Base-by-base conservation (phyloP, 345 rosid species). In the Hibiscus syriacus region DNA sequence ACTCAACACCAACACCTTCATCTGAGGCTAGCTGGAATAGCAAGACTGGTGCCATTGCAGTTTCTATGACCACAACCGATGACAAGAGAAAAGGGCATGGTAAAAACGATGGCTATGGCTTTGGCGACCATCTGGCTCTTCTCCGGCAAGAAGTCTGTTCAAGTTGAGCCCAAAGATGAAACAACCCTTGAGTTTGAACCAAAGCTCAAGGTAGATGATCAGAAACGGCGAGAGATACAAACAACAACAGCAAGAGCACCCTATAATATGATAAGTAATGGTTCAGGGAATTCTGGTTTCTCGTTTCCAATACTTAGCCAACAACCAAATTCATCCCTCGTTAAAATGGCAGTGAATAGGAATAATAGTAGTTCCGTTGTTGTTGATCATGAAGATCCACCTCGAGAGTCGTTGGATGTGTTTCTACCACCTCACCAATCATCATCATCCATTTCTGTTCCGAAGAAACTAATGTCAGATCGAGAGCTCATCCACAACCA, bases 21-120 rank as follows among this genome's bases (percentile, higher is more conserved):
- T 92, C 92, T 1, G 96, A 92, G 76, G 97, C 90, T 11, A 92
- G 97, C 61, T 92, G 95, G 96, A 92, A 92, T 65, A 90, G 96
- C 76, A 90, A 86, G 82, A 84, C 83, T 17, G 98, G 90, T 4
- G 83, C 83, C 48, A 22, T 76, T 13, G 70, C 77, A 2, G 77
- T 84, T 10, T 77, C 85, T 11, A 69, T 83, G 63, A 41, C 85
- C 19, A 26, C 22, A 32, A n/a, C n/a, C n/a, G 54, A 7, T 19
- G 66, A 59, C 46, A 77, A 69, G 77, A 78, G 67, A 69, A 69
- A 49, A 48, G 49, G 72, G 36, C 48, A 25, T 20, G 45, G 39
- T 11, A 16, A 4, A 17, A 53, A 5, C n/a, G n/a, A n/a, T n/a
- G n/a, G 26, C 45, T 3, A 16, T 84, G 86, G 93, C 74, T 82